Base-by-base conservation (phyloP, 164 flowering plant genomes). In the Vitis labrusca region DNA sequence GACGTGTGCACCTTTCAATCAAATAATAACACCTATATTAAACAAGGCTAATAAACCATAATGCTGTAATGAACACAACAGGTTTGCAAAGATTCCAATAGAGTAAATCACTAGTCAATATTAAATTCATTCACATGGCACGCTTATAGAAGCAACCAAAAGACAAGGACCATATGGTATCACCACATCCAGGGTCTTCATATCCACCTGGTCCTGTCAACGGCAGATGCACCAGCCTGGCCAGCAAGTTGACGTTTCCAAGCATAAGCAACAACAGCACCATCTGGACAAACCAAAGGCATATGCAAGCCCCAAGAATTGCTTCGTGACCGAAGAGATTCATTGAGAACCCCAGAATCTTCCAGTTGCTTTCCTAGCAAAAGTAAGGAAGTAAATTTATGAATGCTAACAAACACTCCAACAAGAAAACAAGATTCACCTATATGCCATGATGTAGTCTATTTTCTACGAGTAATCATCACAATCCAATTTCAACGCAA, bases 231-330 rank as follows among this genome's bases (percentile, higher is more conserved):
- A 73, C 97, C 99, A 78, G 99, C 99, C 82, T 95, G 99, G 47
- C 99, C 99, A 69, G 99, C 99, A 67, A 96, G 97, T 74, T 96
- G 99, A 13, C 98, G 94, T 73, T 96, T 96, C 99, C 99, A 96
- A 69, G 99, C 99, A 87, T 96, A 96, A 0, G 99, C 99, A 72
- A 96, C 98, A 61, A 96, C 98, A 47, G 97, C 97, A 27, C 98
- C 98, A 79, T 96, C 99, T 1, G 98, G 99, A 71, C 99, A 96
- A 66, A 96, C 97, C 75, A 96, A 76, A 32, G 99, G 99, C 98
- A 96, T 91, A 77, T 96, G 99, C 76, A 93, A 78, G 50, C 99
- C 97, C 99, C 99, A 96, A 13, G 95, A 90, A 73, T 93, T 89
- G 73, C 93, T 87, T 53, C 97, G 74, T 32, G 92, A 86, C 16